These are phyloP conservation scores for Dalbergia cultrata DNA, from an alignment of 306 rosid genomes.

Conservation along the genomic window DNA sequence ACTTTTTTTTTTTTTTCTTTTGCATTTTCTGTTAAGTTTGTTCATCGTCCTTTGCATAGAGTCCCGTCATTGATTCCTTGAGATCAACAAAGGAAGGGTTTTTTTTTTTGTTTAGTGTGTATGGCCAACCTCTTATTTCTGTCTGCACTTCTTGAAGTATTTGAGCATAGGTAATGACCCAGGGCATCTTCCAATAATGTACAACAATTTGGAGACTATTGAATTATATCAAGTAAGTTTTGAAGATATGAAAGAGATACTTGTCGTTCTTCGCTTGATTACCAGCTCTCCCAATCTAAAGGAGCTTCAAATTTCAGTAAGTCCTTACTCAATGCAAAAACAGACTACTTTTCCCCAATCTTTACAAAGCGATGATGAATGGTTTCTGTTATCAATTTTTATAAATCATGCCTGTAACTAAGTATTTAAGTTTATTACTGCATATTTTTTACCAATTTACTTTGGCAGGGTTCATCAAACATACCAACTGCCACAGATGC, in stretches of 20 bases:
- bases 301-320: conserved; percentile 90
- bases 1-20: conserved; percentile 15
- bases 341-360: neutral
- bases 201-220: conserved; percentile 67
- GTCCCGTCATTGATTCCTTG: conserved; percentile 9
- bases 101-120: conserved; percentile 5
- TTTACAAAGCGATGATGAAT: neutral
- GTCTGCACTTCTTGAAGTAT: conserved; percentile 63
- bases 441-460: conserved; percentile 32
- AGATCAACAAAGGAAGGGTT: neutral
- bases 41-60: conserved; percentile 24
- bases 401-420: conserved; percentile 7
- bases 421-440: conserved; percentile 7
- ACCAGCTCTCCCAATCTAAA: conserved; percentile 80
- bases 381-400: conserved; percentile 20
- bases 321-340: conserved; percentile 31
- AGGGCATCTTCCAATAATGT: conserved; percentile 56
- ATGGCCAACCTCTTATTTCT: conserved; percentile 19
- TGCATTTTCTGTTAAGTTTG: conserved; percentile 24
- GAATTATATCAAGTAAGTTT: conserved; percentile 91
- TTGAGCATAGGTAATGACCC: conserved; percentile 82
- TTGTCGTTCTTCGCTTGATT: conserved; percentile 84
- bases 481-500: conserved; percentile 57
- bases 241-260: conserved; percentile 91
- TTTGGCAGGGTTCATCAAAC: conserved; percentile 72